phyloP scores from a whole-genome alignment of 176 grass and related monocot genomes.

The Rhynchospora tenuis region DNA sequence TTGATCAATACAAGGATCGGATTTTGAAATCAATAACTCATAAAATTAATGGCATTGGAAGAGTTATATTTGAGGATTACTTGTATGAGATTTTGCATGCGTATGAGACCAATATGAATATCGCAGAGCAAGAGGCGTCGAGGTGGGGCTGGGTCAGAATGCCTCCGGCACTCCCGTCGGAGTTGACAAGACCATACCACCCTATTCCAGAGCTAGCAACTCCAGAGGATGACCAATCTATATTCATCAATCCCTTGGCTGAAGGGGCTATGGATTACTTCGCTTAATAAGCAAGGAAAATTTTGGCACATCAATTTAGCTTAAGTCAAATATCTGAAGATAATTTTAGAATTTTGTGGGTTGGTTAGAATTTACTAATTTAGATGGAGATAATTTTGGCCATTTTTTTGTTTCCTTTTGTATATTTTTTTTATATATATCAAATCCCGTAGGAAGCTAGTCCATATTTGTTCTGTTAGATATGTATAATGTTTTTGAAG shows the following conservation, averaged over 20 bases:
- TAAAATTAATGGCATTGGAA: neutral
- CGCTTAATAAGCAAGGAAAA: conserved; percentile 36
- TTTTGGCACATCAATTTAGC: neutral
- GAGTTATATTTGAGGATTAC: conserved; percentile 5
- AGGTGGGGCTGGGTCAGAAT: neutral
- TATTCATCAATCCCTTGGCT: conserved; percentile 72
- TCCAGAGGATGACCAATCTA: conserved; percentile 54
- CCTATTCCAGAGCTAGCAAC: neutral
- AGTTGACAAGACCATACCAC: conserved; percentile 1
- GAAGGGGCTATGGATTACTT: conserved; percentile 56
- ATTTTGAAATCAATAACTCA: neutral
- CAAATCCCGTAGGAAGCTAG: no score
- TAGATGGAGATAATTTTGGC: neutral
- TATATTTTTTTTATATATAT: no score
- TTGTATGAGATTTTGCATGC: conserved; percentile 9
- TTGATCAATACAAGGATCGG: neutral
- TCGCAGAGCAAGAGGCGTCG: neutral
- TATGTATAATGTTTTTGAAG: no score
- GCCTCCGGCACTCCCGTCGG: neutral
- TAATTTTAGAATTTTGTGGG: neutral
- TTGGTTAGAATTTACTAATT: neutral
- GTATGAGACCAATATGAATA: neutral
- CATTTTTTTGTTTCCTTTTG: no score
- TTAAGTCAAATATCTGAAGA: neutral
- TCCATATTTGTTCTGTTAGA: no score